phyloP scores from a whole-genome alignment of 2,329 filamentous ascomycete genomes.

The Fonsecaea multimorphosa region DNA sequence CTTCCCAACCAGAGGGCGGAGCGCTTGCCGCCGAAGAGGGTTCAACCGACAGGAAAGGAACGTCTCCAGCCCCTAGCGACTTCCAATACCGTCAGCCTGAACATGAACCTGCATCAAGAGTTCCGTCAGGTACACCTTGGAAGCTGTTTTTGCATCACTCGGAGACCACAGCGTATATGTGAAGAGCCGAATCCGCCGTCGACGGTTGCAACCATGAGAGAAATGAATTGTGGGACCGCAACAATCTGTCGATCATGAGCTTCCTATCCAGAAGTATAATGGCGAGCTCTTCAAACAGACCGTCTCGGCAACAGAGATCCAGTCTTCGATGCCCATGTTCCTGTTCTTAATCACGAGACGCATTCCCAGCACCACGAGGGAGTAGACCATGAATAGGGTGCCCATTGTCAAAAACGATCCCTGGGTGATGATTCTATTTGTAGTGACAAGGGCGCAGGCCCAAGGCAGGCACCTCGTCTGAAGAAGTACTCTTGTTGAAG shows the following conservation, averaged over 20 bases:
- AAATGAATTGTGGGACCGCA: constrained; percentile 24
- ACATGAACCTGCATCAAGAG: neutral
- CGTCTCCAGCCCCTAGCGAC: constrained; percentile 27
- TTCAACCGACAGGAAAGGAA: constrained; percentile 29
- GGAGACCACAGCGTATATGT: constrained; percentile 16
- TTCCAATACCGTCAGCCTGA: constrained; percentile 13
- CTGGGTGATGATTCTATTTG: constrained; percentile 26
- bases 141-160: constrained; percentile 18
- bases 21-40: constrained; percentile 28
- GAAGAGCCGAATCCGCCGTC: constrained; percentile 26
- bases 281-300: constrained; percentile 10
- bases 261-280: neutral
- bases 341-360: constrained; percentile 25
- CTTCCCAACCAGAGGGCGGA: constrained; percentile 22
- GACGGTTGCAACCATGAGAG: constrained; percentile 24
- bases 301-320: constrained; percentile 27
- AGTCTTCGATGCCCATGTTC: constrained; percentile 32
- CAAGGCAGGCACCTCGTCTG: constrained; percentile 3
- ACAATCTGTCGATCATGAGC: constrained; percentile 22
- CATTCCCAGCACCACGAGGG: constrained; percentile 30
- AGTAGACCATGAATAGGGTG: constrained; percentile 29
- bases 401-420: constrained; percentile 26
- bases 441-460: constrained; percentile 27
- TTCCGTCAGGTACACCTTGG: constrained; percentile 9
- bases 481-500: constrained; percentile 18